Evolutionary conservation across 768 basidiomycete species (phyloP).

Genomic region (Gloeophyllum trabeum): DNA sequence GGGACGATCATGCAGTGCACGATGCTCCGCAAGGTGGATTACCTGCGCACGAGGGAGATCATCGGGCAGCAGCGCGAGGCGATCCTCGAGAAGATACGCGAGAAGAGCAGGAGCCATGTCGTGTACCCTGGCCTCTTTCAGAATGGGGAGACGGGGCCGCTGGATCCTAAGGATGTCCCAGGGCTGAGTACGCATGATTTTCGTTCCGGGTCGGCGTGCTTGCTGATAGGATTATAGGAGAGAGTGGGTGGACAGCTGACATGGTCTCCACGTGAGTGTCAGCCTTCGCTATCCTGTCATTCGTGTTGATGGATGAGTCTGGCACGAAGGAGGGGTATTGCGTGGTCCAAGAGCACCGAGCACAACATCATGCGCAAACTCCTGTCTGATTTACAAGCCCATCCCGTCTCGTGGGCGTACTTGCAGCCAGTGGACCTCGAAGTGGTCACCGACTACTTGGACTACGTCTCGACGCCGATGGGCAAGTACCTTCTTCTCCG

Average conservation of each 20-base stretch:
- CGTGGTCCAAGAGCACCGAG: slow-evolving; percentile 43
- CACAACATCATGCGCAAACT: slow-evolving; percentile 65
- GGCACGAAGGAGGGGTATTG: slow-evolving; percentile 21
- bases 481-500: slow-evolving; percentile 31
- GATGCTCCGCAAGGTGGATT: slow-evolving; percentile 88
- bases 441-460: slow-evolving; percentile 84
- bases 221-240: slow-evolving; percentile 33
- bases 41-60: slow-evolving; percentile 69
- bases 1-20: slow-evolving; percentile 99
- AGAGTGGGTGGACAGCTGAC: slow-evolving; percentile 87
- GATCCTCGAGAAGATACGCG: slow-evolving; percentile 78
- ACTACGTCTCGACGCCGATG: slow-evolving; percentile 87
- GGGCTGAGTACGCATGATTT: slow-evolving; percentile 49
- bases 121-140: slow-evolving; percentile 78
- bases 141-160: slow-evolving; percentile 37
- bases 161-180: slow-evolving; percentile 75
- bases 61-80: slow-evolving; percentile 81
- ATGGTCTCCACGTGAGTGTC: slow-evolving; percentile 65
- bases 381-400: slow-evolving; percentile 65
- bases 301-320: too few relatives aligned
- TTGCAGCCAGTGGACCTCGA: slow-evolving; percentile 63
- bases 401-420: slow-evolving; percentile 86
- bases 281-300: too few relatives aligned
- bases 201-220: slow-evolving; percentile 7
- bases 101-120: slow-evolving; percentile 78